A percentile compares a stretch with the other conserved stretches of the same genome.
Conservation (phyloP, 78 protist genomes). For the Dictyostelium intermedium region DNA sequence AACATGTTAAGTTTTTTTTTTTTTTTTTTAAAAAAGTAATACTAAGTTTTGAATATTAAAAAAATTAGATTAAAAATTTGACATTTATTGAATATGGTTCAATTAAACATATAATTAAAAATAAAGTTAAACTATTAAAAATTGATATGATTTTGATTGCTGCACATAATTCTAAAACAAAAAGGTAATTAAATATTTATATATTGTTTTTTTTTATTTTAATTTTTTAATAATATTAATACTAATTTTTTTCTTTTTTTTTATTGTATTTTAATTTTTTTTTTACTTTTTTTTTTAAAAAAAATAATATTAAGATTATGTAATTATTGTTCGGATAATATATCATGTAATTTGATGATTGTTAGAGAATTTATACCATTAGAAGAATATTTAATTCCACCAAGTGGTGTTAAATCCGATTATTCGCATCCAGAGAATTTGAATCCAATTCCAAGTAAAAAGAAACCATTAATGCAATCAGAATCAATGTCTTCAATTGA, state of each 20-base stretch:
- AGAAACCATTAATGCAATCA: background rate
- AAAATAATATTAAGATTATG: no score
- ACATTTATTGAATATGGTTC: slow-evolving; percentile 42
- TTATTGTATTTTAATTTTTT: no score
- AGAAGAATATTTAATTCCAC: slow-evolving; percentile 4
- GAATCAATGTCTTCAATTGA: slow-evolving; percentile 3
- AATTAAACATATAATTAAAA: slow-evolving; percentile 19
- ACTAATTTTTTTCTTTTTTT: background rate
- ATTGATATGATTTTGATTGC: slow-evolving; percentile 48
- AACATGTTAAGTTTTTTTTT: background rate
- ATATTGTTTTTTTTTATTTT: background rate
- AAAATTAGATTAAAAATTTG: slow-evolving; percentile 51
- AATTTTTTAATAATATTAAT: background rate
- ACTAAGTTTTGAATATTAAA: no score
- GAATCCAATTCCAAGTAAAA: background rate
- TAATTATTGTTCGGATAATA: slow-evolving; percentile 15
- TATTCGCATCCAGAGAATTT: background rate
- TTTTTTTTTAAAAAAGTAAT: no score
- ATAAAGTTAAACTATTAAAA: slow-evolving; percentile 23
- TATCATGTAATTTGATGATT: slow-evolving; percentile 16
- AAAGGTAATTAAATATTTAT: no score
- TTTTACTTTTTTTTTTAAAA: no score
- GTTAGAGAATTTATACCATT: slow-evolving; percentile 33
- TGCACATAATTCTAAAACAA: slow-evolving; percentile 7
- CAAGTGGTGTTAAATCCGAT: background rate